A percentile compares a stretch with the other conserved stretches of the same genome.
Evolutionary conservation across 2,329 filamentous ascomycete genomes (phyloP).

Genomic region (Diaporthe caulivora): DNA sequence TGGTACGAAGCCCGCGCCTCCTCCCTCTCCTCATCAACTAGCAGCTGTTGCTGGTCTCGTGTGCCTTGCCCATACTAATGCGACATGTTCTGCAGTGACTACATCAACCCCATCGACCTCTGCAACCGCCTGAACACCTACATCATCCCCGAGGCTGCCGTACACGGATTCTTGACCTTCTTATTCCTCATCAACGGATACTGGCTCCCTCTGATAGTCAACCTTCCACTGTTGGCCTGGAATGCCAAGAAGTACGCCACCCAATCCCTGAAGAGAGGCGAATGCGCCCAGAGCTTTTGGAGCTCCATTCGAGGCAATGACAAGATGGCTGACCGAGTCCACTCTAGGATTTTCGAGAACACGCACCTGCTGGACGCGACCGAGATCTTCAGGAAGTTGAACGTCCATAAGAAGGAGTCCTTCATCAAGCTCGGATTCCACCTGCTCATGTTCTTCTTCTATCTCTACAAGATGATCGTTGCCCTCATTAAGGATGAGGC

Average conservation of each 20-base stretch:
- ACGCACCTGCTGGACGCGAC: conserved; percentile 97
- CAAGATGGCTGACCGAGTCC: neutral
- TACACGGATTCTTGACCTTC: conserved; percentile 95
- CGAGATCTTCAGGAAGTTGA: conserved; percentile 99
- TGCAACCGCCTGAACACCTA: conserved; percentile 99
- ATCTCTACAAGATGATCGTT: conserved; percentile 98
- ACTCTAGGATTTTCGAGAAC: conserved; percentile 89
- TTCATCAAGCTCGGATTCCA: conserved; percentile 99
- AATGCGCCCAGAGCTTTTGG: neutral
- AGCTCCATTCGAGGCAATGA: neutral
- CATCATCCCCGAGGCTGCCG: conserved; percentile 97
- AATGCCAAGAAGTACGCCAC: conserved; percentile 94
- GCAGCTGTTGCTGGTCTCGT: neutral
- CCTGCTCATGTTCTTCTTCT: conserved; percentile 99
- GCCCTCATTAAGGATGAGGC: conserved; percentile 96
- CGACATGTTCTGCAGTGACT: conserved; percentile 75
- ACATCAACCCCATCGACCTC: conserved; percentile 99
- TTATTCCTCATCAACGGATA: conserved; percentile 99
- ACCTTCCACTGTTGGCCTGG: conserved; percentile 91
- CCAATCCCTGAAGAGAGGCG: neutral
- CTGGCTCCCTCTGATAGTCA: conserved; percentile 93
- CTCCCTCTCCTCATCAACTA: neutral
- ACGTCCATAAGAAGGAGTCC: conserved; percentile 99
- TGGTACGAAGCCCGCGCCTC: conserved; percentile 71
- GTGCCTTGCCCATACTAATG: conserved; percentile 15